phyloP scores from a whole-genome alignment of 1,139 yeast species.

The Pichia terricola region DNA sequence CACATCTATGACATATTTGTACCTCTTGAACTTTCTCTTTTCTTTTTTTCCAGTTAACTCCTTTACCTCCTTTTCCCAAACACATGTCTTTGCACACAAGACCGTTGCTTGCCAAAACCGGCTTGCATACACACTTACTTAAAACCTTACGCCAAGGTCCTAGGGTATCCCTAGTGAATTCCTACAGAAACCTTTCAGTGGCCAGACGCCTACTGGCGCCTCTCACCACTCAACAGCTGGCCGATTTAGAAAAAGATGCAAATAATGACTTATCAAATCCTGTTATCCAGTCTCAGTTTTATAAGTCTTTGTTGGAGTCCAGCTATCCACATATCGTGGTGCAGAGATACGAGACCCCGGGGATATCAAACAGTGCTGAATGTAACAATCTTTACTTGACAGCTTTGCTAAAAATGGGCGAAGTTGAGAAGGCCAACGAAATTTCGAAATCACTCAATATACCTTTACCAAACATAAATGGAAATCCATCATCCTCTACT shows the following conservation, averaged over 20 bases:
- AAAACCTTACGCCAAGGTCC: too few relatives aligned
- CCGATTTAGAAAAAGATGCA: slow-evolving; percentile 73
- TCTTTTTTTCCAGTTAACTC: too few relatives aligned
- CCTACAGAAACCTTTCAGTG: too few relatives aligned
- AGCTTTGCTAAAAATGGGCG: slow-evolving; percentile 72
- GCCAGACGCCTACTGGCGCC: too few relatives aligned
- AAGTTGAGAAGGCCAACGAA: slow-evolving; percentile 65
- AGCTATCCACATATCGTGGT: slow-evolving; percentile 91
- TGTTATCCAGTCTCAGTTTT: slow-evolving; percentile 69
- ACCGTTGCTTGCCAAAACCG: too few relatives aligned
- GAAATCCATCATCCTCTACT: not conserved
- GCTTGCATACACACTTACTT: too few relatives aligned
- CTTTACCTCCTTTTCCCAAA: too few relatives aligned
- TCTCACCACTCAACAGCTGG: slow-evolving; percentile 29
- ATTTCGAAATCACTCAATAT: slow-evolving; percentile 30
- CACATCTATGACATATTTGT: too few relatives aligned
- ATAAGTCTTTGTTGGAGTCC: slow-evolving; percentile 57
- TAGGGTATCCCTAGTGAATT: too few relatives aligned
- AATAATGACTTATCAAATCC: slow-evolving; percentile 64
- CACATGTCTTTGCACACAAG: too few relatives aligned
- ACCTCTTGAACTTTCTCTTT: too few relatives aligned
- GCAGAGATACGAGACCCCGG: slow-evolving; percentile 84
- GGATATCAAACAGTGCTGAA: slow-evolving; percentile 71
- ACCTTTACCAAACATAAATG: slow-evolving; percentile 8
- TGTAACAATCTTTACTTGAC: slow-evolving; percentile 70